Evolutionary conservation across 2,329 filamentous ascomycete species (phyloP), one percentile per base, ranked within the genome.

Genomic region (Alternaria angustiovoidea): DNA sequence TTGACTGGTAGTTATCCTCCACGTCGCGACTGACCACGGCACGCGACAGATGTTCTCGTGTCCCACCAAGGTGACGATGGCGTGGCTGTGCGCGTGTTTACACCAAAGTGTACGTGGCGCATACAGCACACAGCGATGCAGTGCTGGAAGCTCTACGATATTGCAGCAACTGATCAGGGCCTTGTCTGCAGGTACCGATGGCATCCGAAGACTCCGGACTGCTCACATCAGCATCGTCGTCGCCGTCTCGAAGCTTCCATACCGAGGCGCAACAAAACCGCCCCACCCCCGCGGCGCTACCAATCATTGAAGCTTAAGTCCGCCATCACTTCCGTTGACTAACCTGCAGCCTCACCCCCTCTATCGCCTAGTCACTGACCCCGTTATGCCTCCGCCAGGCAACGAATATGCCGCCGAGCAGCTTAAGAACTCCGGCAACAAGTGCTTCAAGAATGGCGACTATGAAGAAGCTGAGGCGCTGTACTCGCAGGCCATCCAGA

Each of bases 401-500:
- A 75, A 75, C 51, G 76, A 78, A 60, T 77, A 76, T 63, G 75
- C 74, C 47, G 82, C 82, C 26, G 81, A 84, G 54, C 76, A 80
- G 63, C 76, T 84, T 28, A 84, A 84, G 64, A 79, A 78, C 56
- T 75, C 82, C 52, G 89, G 89, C 64, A 91, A 91, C 77, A 82
- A 81, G 52, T 85, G 84, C 73, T 94, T 91, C 78, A 84, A 87
- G 62, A 79, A 82, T 8, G 87, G 86, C 62, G 88, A 94, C 68
- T 94, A 85, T 72, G 77, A 80, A 5, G 83, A 81, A 24, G 91
- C 91, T 38, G 90, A 93, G 64, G 83, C 83, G 20, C 80, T 89
- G 59, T 94, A 94, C 78, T 90, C 89, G 5, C 87, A 91, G 77
- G 91, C 91, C 81, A 93, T 97, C 69, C 88, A 91, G 70, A 88